A percentile compares a stretch with the other conserved stretches of the same genome.
Evolutionary conservation across 2,329 filamentous ascomycete genomes (phyloP).

Genomic region (Fusarium sp.): DNA sequence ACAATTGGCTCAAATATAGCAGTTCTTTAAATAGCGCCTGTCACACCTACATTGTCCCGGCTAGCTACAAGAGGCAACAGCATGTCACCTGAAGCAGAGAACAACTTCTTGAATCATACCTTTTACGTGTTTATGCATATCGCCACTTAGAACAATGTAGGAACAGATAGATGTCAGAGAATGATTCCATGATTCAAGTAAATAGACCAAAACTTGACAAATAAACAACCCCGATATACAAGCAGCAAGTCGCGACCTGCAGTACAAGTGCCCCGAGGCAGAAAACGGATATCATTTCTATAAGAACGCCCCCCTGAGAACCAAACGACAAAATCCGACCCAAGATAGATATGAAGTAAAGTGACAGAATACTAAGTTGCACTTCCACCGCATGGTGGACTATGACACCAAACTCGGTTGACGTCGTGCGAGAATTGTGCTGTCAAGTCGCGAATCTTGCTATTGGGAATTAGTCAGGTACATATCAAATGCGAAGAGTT

Average conservation of each 20-base stretch:
- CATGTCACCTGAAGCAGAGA: too few species aligned
- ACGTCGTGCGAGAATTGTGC: slow-evolving; percentile 37
- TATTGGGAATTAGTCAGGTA: slow-evolving; percentile 1
- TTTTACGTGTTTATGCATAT: too few species aligned
- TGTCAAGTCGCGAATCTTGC: slow-evolving; percentile 38
- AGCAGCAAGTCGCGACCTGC: too few species aligned
- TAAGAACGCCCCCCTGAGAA: slow-evolving; percentile 18
- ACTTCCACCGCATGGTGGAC: neutral
- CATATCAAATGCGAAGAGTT: too few species aligned
- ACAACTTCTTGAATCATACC: too few species aligned
- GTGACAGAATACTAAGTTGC: slow-evolving; percentile 3
- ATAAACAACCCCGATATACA: neutral
- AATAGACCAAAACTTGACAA: neutral
- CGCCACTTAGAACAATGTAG: too few species aligned
- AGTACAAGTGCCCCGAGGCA: neutral
- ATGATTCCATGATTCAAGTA: too few species aligned
- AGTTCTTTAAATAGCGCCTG: too few species aligned
- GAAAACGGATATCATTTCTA: slow-evolving; percentile 26
- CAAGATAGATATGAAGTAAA: neutral
- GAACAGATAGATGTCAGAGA: too few species aligned
- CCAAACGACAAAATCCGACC: neutral
- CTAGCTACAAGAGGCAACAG: too few species aligned
- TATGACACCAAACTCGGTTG: slow-evolving; percentile 30
- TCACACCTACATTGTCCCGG: too few species aligned
- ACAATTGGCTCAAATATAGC: too few species aligned